Percentiles rank a stretch among this genome's conserved stretches.
Conservation (phyloP, 2,329 filamentous ascomycete genomes). For the Colletotrichum phormii region DNA sequence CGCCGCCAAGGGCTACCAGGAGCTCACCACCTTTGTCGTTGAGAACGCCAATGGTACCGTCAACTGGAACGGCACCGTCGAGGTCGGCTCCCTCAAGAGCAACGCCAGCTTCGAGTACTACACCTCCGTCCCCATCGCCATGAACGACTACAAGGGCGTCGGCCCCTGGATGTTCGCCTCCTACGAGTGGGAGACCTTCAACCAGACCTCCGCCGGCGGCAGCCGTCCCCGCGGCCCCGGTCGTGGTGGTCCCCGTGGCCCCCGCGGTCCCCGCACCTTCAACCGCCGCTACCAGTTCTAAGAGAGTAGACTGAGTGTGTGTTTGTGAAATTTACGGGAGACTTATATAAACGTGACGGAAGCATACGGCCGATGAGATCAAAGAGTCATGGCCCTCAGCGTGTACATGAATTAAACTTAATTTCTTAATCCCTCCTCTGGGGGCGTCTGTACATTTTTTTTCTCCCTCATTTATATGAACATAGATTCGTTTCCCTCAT, state of each 20-base stretch:
- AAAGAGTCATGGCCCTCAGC: slow-evolving; percentile 9
- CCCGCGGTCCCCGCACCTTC: slow-evolving; percentile 13
- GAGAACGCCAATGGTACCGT: slow-evolving; percentile 60
- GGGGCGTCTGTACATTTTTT: slow-evolving; percentile 18
- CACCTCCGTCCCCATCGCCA: slow-evolving; percentile 19
- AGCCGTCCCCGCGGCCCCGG: not conserved
- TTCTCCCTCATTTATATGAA: slow-evolving; percentile 4
- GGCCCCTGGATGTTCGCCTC: slow-evolving; percentile 39
- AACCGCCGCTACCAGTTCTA: slow-evolving; percentile 29
- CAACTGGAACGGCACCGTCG: slow-evolving; percentile 63
- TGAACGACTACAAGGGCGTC: slow-evolving; percentile 39
- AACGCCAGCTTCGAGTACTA: slow-evolving; percentile 59
- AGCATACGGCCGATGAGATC: not conserved
- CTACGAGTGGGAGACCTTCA: slow-evolving; percentile 40
- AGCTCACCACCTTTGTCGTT: slow-evolving; percentile 59
- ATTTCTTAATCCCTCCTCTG: slow-evolving; percentile 15
- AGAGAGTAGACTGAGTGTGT: not conserved
- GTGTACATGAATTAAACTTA: slow-evolving; percentile 31
- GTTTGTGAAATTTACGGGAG: not conserved
- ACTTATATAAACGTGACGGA: not conserved
- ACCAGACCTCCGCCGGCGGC: slow-evolving; percentile 10
- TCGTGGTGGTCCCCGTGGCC: not conserved
- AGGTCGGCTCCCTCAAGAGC: slow-evolving; percentile 62
- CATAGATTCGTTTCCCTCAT: slow-evolving; percentile 14
- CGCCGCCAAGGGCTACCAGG: slow-evolving; percentile 47